Conservation (phyloP, 768 basidiomycete genomes). For the Termitomyces sp. region DNA sequence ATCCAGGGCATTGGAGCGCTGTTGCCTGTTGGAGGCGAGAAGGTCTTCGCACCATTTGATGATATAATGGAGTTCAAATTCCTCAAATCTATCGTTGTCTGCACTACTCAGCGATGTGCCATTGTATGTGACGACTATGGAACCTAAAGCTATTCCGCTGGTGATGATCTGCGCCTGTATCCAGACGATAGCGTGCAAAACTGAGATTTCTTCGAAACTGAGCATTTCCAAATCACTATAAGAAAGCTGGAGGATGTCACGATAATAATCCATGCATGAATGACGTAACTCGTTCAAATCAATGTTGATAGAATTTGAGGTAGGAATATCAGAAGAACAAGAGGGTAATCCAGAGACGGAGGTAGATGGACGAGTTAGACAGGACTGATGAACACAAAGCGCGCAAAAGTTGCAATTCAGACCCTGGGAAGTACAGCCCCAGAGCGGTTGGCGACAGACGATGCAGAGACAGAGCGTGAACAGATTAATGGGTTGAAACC, state of each 20-base stretch:
- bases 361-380: conserved; percentile 23
- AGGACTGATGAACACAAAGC: conserved; percentile 53
- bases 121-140: conserved; percentile 46
- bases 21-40: conserved; percentile 35
- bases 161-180: conserved; percentile 61
- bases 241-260: conserved; percentile 34
- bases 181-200: conserved; percentile 55
- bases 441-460: conserved; percentile 62
- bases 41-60: conserved; percentile 45
- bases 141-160: conserved; percentile 61
- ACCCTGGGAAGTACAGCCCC: conserved; percentile 64
- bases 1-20: conserved; percentile 38
- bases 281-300: conserved; percentile 43
- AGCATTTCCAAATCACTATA: conserved; percentile 38
- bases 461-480: conserved; percentile 73
- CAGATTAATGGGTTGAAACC: conserved; percentile 53
- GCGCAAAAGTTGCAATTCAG: conserved; percentile 58
- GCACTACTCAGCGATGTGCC: conserved; percentile 21
- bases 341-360: conserved; percentile 20
- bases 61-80: conserved; percentile 57
- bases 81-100: conserved; percentile 31
- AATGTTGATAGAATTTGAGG: conserved; percentile 45
- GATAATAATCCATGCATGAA: conserved; percentile 53
- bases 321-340: conserved; percentile 34
- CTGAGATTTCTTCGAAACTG: conserved; percentile 66